Evolutionary conservation across 345 rosid genomes (phyloP).

Genomic region (Bruguiera parviflora): DNA sequence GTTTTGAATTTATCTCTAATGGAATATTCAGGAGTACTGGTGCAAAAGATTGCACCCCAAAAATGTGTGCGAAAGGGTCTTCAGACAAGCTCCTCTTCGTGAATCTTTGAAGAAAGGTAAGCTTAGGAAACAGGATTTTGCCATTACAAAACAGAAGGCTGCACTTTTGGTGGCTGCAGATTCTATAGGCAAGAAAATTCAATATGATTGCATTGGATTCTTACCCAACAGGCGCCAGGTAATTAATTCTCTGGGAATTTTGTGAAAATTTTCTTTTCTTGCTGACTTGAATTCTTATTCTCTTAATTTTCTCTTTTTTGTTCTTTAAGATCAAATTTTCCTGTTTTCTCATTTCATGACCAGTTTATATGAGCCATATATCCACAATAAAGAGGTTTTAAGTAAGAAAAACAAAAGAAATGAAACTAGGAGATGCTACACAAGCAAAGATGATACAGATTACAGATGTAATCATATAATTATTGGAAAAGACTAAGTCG

Average conservation of each 20-base stretch:
- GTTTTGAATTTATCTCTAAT: conserved; percentile 8
- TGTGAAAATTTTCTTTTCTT: not conserved
- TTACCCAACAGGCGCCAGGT: conserved; percentile 93
- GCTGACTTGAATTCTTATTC: conserved; percentile 3
- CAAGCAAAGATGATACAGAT: too few species aligned
- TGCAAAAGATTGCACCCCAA: conserved; percentile 96
- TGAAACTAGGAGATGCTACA: too few species aligned
- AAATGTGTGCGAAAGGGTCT: conserved; percentile 91
- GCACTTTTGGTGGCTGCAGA: conserved; percentile 78
- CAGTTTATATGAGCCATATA: not conserved
- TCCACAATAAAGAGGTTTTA: not conserved
- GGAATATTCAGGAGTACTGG: conserved; percentile 82
- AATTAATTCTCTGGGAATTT: conserved; percentile 15
- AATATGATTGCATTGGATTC: conserved; percentile 81
- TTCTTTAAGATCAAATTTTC: not conserved
- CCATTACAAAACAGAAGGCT: conserved; percentile 70
- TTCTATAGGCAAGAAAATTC: conserved; percentile 82
- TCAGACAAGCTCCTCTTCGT: conserved; percentile 82
- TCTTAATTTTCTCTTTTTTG: not conserved
- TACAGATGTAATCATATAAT: too few species aligned
- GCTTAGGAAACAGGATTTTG: conserved; percentile 82
- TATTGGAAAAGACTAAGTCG: too few species aligned
- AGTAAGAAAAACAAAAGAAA: too few species aligned
- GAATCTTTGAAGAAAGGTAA: conserved; percentile 81
- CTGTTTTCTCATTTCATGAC: not conserved